Conservation (phyloP, 257 asterid genomes). For the Handroanthus guayacan region DNA sequence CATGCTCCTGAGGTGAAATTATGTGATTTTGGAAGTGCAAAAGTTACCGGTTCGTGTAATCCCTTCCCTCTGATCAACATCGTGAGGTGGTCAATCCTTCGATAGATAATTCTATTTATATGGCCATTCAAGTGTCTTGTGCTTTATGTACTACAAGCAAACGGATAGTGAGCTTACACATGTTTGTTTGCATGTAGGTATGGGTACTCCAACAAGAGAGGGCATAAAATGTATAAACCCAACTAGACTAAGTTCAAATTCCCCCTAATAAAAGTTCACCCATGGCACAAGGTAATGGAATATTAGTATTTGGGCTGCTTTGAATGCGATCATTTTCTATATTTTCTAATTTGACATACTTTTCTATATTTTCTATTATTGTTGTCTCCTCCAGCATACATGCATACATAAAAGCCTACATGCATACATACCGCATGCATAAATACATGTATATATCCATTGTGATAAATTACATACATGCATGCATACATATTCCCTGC, state of each 20-base stretch:
- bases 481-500: background rate
- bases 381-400: too few species aligned
- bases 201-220: conserved; percentile 84
- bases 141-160: conserved; percentile 4
- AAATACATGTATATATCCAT: background rate
- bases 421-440: too few species aligned
- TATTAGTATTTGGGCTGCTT: background rate
- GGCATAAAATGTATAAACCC: conserved; percentile 83
- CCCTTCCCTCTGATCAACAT: conserved; percentile 1
- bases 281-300: conserved; percentile 75
- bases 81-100: conserved; percentile 2
- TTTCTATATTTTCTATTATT: background rate
- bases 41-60: conserved; percentile 62
- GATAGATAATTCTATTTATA: background rate
- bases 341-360: conserved; percentile 14
- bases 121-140: background rate
- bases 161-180: background rate
- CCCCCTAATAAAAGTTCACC: conserved; percentile 81
- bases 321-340: background rate
- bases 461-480: background rate
- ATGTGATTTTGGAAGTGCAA: conserved; percentile 97
- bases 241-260: conserved; percentile 77
- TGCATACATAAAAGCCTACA: too few species aligned
- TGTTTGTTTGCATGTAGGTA: conserved; percentile 50
- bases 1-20: conserved; percentile 88